Evolutionary conservation across 2,329 filamentous ascomycete genomes (phyloP), one percentile per base, ranked within the genome.

Genomic region (Trichophyton equinum): DNA sequence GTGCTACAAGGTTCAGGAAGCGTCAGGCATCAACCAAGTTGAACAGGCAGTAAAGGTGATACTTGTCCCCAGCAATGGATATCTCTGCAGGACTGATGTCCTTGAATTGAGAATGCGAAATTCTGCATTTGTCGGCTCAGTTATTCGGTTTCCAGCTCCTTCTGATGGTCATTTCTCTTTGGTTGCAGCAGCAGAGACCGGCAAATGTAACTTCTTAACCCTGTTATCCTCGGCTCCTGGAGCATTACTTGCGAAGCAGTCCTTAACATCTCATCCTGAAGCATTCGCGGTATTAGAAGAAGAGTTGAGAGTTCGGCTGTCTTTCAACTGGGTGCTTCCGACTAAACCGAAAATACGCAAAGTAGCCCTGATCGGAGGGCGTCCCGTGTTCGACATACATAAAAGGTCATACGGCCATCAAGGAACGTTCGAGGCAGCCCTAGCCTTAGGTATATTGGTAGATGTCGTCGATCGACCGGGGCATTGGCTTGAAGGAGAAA

Each of bases 401-500:
- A 44, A 15, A 15, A 11, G 15, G 4, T 44, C 40, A n/a, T 44
- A 15, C 15, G 40, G 40, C 15, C 40, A 44, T 15, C 15, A 44
- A 44, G 40, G 40, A 15, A 44, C 40, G n/a, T 60, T 60, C 38
- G n/a, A 57, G 30, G 68, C 70, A 5, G 73, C 72, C 7, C 49
- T 58, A 25, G 72, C 73, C 1, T 66, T 77, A 1, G 72, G 72
- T 3, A 72, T 77, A 38, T 63, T 64, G 0, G 47, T 77, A 1
- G 68, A 76, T 27, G 65, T 76, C 6, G 42, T 75, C 11, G 75
- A 76, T 60, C 60, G 67, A 13, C 64, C 69, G 0, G 73, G 71
- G 3, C 73, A 77, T 64, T 77, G 74, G 73, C 64, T 77, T n/a
- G 63, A 74, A 61, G 64, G 65, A 11, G n/a, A 22, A n/a, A 33